phyloP scores from a whole-genome alignment of 345 rosid genomes.

The Schrenkiella parvula region DNA sequence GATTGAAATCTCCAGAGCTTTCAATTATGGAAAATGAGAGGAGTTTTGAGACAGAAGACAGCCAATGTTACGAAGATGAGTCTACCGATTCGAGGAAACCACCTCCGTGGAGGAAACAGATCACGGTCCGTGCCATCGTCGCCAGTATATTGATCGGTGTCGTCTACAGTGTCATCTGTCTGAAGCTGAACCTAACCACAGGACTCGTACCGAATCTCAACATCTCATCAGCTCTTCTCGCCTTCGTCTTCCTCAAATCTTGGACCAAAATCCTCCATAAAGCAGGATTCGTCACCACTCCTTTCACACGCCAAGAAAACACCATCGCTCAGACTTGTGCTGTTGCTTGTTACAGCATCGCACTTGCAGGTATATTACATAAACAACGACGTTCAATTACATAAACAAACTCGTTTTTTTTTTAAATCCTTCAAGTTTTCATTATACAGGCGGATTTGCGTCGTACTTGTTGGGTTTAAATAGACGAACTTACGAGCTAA shows the following conservation, averaged over 20 bases:
- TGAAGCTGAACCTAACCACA: conserved; percentile 85
- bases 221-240: conserved; percentile 91
- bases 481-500: conserved; percentile 58
- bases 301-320: conserved; percentile 91
- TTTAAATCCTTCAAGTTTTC: background rate
- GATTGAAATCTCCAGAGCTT: background rate
- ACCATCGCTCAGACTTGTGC: conserved; percentile 91
- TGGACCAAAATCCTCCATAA: conserved; percentile 80
- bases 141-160: conserved; percentile 68
- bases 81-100: conserved; percentile 39
- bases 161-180: conserved; percentile 83
- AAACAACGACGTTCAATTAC: background rate
- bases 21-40: conserved; percentile 6
- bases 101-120: conserved; percentile 80
- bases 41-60: conserved; percentile 7
- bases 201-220: conserved; percentile 95
- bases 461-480: conserved; percentile 84
- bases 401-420: background rate
- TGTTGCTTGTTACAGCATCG: conserved; percentile 88
- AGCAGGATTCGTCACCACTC: conserved; percentile 61
- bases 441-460: conserved; percentile 79
- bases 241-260: conserved; percentile 61
- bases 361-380: conserved; percentile 60
- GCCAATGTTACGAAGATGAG: background rate
- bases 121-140: conserved; percentile 67